These are phyloP conservation scores for Trifolium fragiferum DNA, from an alignment of 306 rosid species.

Conservation along the genomic window DNA sequence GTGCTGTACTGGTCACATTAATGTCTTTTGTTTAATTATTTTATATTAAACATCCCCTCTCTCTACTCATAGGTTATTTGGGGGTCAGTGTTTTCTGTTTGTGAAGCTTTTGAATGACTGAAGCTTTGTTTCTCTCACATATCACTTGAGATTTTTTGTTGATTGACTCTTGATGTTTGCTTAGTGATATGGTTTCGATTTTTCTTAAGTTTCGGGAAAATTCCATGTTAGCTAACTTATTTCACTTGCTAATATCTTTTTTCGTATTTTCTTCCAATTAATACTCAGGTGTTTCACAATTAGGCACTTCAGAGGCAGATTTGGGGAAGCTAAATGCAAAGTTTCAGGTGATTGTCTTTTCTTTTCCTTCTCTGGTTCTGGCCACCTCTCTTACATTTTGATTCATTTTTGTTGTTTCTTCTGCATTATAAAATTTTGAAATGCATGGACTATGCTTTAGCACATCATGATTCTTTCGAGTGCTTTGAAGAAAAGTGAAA, in stretches of 20 bases:
- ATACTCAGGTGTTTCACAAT: constrained; percentile 51
- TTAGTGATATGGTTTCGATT: constrained; percentile 14
- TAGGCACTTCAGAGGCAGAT: constrained; percentile 63
- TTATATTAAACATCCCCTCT: constrained; percentile 7
- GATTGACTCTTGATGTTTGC: constrained; percentile 17
- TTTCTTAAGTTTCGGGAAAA: constrained; percentile 12
- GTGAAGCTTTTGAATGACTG: constrained; percentile 35
- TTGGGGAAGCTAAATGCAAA: constrained; percentile 65
- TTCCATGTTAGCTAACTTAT: constrained; percentile 24
- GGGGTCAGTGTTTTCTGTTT: background rate
- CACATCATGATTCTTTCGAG: constrained; percentile 6
- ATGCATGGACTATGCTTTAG: constrained; percentile 22
- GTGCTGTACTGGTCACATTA: constrained; percentile 19
- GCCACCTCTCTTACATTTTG: background rate
- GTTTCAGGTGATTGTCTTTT: constrained; percentile 65
- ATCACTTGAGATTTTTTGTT: constrained; percentile 15
- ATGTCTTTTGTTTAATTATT: constrained; percentile 4
- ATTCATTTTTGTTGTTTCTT: constrained; percentile 33
- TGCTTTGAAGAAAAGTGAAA: background rate
- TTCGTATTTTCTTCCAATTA: constrained; percentile 34
- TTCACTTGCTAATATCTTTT: constrained; percentile 22
- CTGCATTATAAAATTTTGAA: background rate
- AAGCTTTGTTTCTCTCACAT: constrained; percentile 5
- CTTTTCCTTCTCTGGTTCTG: constrained; percentile 22
- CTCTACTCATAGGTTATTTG: constrained; percentile 8